Evolutionary conservation across 1,284 basidiomycete species (phyloP).

Genomic region (Microbotryum violaceum): DNA sequence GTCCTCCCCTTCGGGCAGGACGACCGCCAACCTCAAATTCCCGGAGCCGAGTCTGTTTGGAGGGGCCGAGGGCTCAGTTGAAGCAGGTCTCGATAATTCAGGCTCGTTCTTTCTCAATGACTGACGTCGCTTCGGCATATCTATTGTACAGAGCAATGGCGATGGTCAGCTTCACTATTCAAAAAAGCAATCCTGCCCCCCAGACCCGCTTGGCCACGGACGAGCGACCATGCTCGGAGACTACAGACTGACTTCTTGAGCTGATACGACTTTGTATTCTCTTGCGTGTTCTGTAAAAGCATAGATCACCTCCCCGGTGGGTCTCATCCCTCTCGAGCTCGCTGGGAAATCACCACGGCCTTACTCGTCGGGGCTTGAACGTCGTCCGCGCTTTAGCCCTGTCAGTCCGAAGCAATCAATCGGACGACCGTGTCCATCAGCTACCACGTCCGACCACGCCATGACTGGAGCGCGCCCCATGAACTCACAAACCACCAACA

Average conservation of each 20-base stretch:
- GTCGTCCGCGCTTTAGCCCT: conserved; percentile 18
- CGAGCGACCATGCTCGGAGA: too few species aligned
- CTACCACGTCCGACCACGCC: background rate
- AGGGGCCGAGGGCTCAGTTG: background rate
- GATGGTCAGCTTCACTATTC: background rate
- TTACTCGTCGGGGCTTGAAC: conserved; percentile 22
- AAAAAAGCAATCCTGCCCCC: background rate
- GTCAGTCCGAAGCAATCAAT: background rate
- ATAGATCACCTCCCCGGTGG: background rate
- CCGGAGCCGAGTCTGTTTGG: conserved; percentile 58
- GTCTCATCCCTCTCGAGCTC: background rate
- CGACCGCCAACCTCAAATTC: conserved; percentile 79
- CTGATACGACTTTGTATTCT: conserved; percentile 28
- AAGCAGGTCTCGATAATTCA: too few species aligned
- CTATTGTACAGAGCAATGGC: conserved; percentile 1
- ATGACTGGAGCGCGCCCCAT: background rate
- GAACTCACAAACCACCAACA: conserved; percentile 15
- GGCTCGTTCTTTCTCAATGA: background rate
- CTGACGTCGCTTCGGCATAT: conserved; percentile 36
- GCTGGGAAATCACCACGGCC: background rate
- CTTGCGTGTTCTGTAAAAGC: background rate
- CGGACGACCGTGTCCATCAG: background rate
- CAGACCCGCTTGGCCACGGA: background rate
- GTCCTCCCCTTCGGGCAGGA: conserved; percentile 89
- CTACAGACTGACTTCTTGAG: conserved; percentile 33